Percentiles rank a stretch among this genome's conserved stretches.
These are phyloP conservation scores for Entomortierella beljakovae DNA, from an alignment of 192 early-diverging fungal genomes.

Conservation along the genomic window DNA sequence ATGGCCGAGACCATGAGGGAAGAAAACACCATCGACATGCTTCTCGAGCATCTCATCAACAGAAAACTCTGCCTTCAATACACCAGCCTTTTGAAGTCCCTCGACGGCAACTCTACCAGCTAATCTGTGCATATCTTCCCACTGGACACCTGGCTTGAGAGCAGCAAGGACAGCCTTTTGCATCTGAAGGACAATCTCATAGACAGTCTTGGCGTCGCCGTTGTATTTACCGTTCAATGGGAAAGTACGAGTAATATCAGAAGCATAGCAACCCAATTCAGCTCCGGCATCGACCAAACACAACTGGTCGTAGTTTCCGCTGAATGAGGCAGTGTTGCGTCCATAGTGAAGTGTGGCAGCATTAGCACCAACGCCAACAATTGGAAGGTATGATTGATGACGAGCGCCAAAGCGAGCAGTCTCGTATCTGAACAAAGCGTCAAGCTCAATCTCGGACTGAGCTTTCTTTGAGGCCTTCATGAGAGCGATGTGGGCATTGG, in stretches of 20 bases:
- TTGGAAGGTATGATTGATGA: constrained; percentile 88
- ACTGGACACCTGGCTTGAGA: constrained; percentile 82
- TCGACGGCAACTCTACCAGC: constrained; percentile 71
- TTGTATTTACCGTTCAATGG: constrained; percentile 83
- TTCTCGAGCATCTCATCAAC: constrained; percentile 70
- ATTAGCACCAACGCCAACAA: constrained; percentile 82
- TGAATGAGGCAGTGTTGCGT: constrained; percentile 71
- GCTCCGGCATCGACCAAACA: constrained; percentile 91
- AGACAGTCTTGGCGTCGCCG: constrained; percentile 79
- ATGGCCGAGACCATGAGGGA: constrained; percentile 94
- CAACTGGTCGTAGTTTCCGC: constrained; percentile 44
- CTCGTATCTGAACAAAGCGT: constrained; percentile 83
- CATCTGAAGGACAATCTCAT: constrained; percentile 85
- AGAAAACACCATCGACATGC: constrained; percentile 83
- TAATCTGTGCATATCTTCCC: constrained; percentile 91
- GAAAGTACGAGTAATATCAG: constrained; percentile 92
- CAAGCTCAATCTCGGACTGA: constrained; percentile 78
- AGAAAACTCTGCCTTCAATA: constrained; percentile 72
- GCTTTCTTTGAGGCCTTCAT: constrained; percentile 78
- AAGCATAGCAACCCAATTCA: constrained; percentile 84
- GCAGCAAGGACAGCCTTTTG: constrained; percentile 80
- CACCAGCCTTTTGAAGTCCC: constrained; percentile 77
- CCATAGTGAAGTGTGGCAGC: constrained; percentile 90
- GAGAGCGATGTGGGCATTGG: constrained; percentile 81
- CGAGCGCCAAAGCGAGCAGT: constrained; percentile 72